phyloP scores from a whole-genome alignment of 768 basidiomycete species.

The Dendrothele bispora region DNA sequence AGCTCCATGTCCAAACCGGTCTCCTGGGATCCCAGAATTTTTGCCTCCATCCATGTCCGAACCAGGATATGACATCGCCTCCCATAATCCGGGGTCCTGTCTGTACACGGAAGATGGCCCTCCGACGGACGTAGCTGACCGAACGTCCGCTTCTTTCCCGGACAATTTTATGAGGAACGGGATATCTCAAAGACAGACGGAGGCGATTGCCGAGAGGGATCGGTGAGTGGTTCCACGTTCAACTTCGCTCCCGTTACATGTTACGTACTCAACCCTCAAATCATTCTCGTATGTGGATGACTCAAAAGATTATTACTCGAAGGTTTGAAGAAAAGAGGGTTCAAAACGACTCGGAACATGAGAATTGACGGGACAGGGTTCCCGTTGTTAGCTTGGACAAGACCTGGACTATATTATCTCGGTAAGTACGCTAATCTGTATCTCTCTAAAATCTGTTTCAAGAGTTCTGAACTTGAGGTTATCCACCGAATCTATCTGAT shows the following conservation, averaged over 20 bases:
- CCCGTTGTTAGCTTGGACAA: slow-evolving; percentile 43
- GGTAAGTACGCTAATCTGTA: too few relatives aligned
- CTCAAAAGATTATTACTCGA: slow-evolving; percentile 55
- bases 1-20: too few relatives aligned
- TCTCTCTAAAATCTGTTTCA: too few relatives aligned
- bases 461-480: too few relatives aligned
- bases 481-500: neutral
- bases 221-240: slow-evolving; percentile 40
- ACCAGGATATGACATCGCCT: too few relatives aligned
- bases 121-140: slow-evolving; percentile 54
- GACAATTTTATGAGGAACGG: slow-evolving; percentile 31
- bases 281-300: too few relatives aligned
- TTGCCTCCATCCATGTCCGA: too few relatives aligned
- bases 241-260: neutral
- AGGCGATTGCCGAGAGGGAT: slow-evolving; percentile 53
- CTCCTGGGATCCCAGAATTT: too few relatives aligned
- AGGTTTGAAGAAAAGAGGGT: slow-evolving; percentile 57
- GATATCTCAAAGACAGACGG: slow-evolving; percentile 31
- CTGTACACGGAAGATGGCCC: slow-evolving; percentile 46
- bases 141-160: slow-evolving; percentile 50
- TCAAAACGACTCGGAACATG: slow-evolving; percentile 47
- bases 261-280: neutral
- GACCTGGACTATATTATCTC: slow-evolving; percentile 67
- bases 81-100: slow-evolving; percentile 20
- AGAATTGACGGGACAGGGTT: slow-evolving; percentile 56